A percentile compares a stretch with the other conserved stretches of the same genome.
phyloP scores from a whole-genome alignment of 148 eudicot species.

The Euryodendron excelsum region DNA sequence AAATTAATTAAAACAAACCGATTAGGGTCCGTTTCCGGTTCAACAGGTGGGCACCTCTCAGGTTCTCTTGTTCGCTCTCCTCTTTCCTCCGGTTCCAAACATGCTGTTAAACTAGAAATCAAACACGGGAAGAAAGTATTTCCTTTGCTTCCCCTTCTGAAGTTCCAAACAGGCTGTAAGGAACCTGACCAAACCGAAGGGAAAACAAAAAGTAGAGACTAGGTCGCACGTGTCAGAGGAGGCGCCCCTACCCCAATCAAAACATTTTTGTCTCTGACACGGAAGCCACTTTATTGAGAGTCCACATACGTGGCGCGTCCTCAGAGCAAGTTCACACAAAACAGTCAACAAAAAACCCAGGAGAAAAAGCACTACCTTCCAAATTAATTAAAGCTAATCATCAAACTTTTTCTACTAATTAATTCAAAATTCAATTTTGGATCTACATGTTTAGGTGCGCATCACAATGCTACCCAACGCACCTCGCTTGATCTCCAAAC shows the following conservation, averaged over 20 bases:
- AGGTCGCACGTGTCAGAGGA: background rate
- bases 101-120: too few relatives aligned
- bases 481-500: background rate
- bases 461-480: slow-evolving; percentile 11
- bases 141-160: too few relatives aligned
- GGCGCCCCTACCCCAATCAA: background rate
- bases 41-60: too few relatives aligned
- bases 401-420: background rate
- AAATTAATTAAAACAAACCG: too few relatives aligned
- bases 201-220: background rate
- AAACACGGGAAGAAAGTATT: too few relatives aligned
- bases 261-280: slow-evolving; percentile 1
- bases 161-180: too few relatives aligned
- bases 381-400: background rate
- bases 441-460: background rate
- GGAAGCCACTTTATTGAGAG: background rate
- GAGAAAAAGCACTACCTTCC: too few relatives aligned
- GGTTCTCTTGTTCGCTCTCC: too few relatives aligned
- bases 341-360: background rate
- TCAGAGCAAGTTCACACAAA: background rate
- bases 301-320: slow-evolving; percentile 1
- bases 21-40: too few relatives aligned
- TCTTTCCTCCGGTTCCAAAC: too few relatives aligned
- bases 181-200: background rate
- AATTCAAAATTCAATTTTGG: too few relatives aligned